Percentiles rank a stretch among this genome's conserved stretches.
These are phyloP conservation scores for Phytopythium chamaehyphon DNA, from an alignment of 352 stramenopile genomes.

Conservation along the genomic window DNA sequence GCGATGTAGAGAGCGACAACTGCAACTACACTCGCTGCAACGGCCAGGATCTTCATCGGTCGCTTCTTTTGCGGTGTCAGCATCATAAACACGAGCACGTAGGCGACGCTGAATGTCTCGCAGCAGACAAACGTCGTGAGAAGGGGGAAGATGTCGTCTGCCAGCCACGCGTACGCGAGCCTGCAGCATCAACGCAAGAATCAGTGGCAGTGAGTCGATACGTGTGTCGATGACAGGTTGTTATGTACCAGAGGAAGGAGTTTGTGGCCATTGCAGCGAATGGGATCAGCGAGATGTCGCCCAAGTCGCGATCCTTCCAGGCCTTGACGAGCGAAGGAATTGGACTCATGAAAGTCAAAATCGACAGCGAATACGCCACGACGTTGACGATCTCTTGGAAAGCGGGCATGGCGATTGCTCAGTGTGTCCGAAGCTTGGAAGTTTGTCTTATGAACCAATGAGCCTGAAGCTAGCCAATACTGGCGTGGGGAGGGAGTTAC, in stretches of 20 bases:
- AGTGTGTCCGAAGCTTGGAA: not conserved
- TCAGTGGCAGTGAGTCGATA: no score
- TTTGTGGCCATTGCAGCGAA: slow-evolving; percentile 5
- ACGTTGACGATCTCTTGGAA: slow-evolving; percentile 6
- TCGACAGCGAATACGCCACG: slow-evolving; percentile 5
- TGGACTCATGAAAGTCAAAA: slow-evolving; percentile 6
- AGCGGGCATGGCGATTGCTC: not conserved
- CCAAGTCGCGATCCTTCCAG: not conserved
- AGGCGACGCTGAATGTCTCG: slow-evolving; percentile 57
- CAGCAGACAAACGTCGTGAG: slow-evolving; percentile 9
- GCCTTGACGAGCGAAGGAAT: slow-evolving; percentile 3
- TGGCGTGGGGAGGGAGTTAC: no score
- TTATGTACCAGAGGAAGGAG: slow-evolving; percentile 2
- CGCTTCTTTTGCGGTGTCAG: not conserved
- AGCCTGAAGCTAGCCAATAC: no score
- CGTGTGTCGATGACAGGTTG: not conserved
- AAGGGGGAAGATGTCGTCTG: slow-evolving; percentile 25
- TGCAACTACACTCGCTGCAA: not conserved
- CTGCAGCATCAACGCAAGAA: slow-evolving; percentile 6
- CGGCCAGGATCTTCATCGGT: not conserved
- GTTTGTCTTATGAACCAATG: not conserved
- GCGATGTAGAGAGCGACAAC: slow-evolving; percentile 15
- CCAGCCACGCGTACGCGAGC: slow-evolving; percentile 22
- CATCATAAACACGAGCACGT: slow-evolving; percentile 12
- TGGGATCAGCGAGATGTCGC: slow-evolving; percentile 5